Conservation (phyloP, 2,329 filamentous ascomycete species). For the Diplodia seriata region DNA sequence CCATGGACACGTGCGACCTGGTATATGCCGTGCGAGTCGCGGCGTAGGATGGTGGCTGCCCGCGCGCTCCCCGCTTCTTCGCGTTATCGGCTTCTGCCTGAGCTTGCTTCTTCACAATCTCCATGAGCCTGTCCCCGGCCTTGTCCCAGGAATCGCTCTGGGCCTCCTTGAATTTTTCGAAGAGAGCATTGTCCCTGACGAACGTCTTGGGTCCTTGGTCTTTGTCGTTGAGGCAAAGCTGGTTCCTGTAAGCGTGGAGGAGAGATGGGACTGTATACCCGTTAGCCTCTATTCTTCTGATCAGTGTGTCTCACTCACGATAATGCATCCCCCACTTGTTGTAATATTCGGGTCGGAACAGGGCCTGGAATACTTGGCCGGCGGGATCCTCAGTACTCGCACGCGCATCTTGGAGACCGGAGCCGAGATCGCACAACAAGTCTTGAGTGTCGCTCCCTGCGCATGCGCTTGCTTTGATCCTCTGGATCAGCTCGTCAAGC, state of each 20-base stretch:
- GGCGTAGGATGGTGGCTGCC: not conserved
- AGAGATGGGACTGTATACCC: constrained; percentile 55
- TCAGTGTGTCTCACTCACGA: constrained; percentile 35
- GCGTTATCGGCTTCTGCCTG: constrained; percentile 38
- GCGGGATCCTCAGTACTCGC: constrained; percentile 42
- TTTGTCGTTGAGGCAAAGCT: constrained; percentile 68
- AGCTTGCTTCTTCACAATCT: not conserved
- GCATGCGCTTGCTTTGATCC: constrained; percentile 38
- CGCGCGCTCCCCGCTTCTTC: not conserved
- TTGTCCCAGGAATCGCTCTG: constrained; percentile 9
- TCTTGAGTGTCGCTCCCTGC: constrained; percentile 54
- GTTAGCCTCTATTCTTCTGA: not conserved
- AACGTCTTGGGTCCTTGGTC: constrained; percentile 65
- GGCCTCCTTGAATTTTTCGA: constrained; percentile 52
- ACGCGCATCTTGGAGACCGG: constrained; percentile 36
- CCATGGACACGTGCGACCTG: constrained; percentile 46
- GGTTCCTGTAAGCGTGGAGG: constrained; percentile 62
- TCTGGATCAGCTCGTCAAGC: not conserved
- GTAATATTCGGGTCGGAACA: constrained; percentile 52
- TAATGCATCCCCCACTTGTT: constrained; percentile 65
- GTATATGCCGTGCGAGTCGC: not conserved
- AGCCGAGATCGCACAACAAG: constrained; percentile 58
- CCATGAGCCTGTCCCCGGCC: not conserved
- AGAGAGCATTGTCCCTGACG: constrained; percentile 59
- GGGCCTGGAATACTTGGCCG: constrained; percentile 61